Conservation (phyloP, 495 filamentous ascomycete genomes). For the Rhypophila decipiens region DNA sequence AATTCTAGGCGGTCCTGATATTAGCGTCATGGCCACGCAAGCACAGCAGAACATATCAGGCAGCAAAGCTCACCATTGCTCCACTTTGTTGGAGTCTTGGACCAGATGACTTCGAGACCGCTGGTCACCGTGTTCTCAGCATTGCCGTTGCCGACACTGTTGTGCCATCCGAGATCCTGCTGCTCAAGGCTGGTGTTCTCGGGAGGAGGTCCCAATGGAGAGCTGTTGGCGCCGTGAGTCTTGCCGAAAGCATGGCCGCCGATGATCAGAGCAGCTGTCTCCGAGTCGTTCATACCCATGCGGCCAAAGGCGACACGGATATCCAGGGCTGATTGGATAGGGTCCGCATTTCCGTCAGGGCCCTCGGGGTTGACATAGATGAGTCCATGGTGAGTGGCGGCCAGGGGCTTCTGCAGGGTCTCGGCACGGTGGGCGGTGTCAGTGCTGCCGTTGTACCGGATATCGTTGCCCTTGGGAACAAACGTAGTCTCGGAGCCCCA, state of each 20-base stretch:
- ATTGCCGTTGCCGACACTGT: constrained; percentile 51
- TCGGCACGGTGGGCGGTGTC: constrained; percentile 29
- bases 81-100: constrained; percentile 62
- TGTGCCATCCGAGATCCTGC: constrained; percentile 64
- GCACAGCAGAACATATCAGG: too few relatives aligned
- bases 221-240: constrained; percentile 61
- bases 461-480: constrained; percentile 54
- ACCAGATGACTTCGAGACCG: constrained; percentile 70
- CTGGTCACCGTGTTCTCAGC: constrained; percentile 63
- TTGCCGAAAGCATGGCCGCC: constrained; percentile 71
- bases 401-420: constrained; percentile 53
- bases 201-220: constrained; percentile 56
- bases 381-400: constrained; percentile 62
- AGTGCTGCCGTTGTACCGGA: constrained; percentile 50
- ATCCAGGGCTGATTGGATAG: constrained; percentile 56
- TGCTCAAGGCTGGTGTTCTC: constrained; percentile 52
- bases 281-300: constrained; percentile 75
- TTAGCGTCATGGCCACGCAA: too few relatives aligned
- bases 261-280: constrained; percentile 66
- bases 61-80: too few relatives aligned
- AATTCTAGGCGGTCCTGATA: too few relatives aligned
- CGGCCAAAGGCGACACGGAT: constrained; percentile 65
- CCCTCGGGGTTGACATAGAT: constrained; percentile 76
- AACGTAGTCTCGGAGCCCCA: constrained; percentile 66
- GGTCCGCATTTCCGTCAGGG: constrained; percentile 60